Conservation (phyloP, 2,329 filamentous ascomycete species). For the Cercospora brassicicola region DNA sequence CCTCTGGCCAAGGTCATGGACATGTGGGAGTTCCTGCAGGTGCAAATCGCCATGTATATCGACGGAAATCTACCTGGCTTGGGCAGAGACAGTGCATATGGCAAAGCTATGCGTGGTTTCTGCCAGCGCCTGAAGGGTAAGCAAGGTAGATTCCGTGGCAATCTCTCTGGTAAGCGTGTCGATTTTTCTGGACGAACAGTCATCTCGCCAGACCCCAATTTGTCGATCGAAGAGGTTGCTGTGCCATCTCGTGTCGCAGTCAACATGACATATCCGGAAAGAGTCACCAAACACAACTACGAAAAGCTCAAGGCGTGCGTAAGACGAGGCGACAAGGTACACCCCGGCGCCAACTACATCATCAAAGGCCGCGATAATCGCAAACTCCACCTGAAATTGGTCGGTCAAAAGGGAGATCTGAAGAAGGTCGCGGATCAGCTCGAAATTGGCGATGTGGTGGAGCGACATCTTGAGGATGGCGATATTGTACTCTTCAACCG, state of each 20-base stretch:
- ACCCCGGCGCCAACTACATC: conserved; percentile 85
- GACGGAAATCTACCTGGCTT: conserved; percentile 94
- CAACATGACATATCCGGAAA: conserved; percentile 92
- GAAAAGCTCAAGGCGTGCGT: conserved; percentile 75
- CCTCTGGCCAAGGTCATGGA: conserved; percentile 90
- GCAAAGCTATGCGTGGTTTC: conserved; percentile 87
- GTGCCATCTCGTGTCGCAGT: conserved; percentile 90
- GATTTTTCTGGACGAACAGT: conserved; percentile 97
- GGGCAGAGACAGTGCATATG: conserved; percentile 75
- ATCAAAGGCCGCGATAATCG: conserved; percentile 69
- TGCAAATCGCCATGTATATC: conserved; percentile 96
- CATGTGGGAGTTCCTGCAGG: conserved; percentile 94
- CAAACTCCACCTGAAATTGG: conserved; percentile 68
- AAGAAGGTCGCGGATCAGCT: conserved; percentile 72
- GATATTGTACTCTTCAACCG: conserved; percentile 98
- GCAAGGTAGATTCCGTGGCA: conserved; percentile 94
- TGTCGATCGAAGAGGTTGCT: conserved; percentile 90
- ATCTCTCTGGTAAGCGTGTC: conserved; percentile 95
- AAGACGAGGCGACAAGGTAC: conserved; percentile 70
- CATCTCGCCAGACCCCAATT: conserved; percentile 93
- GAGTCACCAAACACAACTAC: conserved; percentile 80
- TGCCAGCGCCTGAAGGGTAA: conserved; percentile 96
- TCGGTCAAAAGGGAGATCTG: conserved; percentile 53
- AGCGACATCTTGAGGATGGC: conserved; percentile 90
- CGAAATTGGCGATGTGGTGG: conserved; percentile 81